A percentile compares a stretch with the other conserved stretches of the same genome.
Conservation (phyloP, 2,329 filamentous ascomycete genomes). For the Nannizzia gypsea region DNA sequence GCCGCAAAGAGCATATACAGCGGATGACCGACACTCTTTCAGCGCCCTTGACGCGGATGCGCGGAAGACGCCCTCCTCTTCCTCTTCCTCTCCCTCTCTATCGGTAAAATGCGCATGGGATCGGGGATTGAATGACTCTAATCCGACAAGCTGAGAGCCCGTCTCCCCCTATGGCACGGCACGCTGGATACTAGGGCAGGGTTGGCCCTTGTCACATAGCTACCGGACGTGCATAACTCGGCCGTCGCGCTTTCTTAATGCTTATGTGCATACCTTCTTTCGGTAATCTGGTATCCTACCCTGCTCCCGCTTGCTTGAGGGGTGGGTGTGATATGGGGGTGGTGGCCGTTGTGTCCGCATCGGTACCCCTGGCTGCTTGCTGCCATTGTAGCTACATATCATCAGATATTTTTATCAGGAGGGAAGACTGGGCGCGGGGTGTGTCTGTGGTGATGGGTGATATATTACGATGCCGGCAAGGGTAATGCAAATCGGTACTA, state of each 20-base stretch:
- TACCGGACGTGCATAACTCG: neutral
- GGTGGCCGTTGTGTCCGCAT: neutral
- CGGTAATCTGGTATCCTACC: neutral
- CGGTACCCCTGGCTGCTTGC: neutral
- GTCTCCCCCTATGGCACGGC: too few species aligned
- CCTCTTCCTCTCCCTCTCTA: neutral
- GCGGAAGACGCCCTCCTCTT: neutral
- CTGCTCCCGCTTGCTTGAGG: neutral
- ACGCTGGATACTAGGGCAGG: neutral
- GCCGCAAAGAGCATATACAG: neutral
- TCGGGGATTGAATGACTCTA: neutral
- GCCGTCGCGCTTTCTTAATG: neutral
- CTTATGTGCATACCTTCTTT: neutral
- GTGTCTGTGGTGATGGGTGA: neutral
- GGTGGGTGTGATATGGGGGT: neutral
- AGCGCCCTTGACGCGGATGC: neutral
- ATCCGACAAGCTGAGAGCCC: neutral
- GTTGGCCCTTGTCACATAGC: neutral
- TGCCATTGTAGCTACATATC: neutral
- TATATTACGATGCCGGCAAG: neutral
- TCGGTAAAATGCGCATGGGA: conserved; percentile 3
- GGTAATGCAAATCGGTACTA: neutral
- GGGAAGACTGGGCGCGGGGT: neutral
- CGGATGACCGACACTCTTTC: neutral
- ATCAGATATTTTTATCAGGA: neutral